A percentile compares a stretch with the other conserved stretches of the same genome.
These are phyloP conservation scores for Yarrowia divulgata DNA, from an alignment of 805 yeast species.

Conservation along the genomic window DNA sequence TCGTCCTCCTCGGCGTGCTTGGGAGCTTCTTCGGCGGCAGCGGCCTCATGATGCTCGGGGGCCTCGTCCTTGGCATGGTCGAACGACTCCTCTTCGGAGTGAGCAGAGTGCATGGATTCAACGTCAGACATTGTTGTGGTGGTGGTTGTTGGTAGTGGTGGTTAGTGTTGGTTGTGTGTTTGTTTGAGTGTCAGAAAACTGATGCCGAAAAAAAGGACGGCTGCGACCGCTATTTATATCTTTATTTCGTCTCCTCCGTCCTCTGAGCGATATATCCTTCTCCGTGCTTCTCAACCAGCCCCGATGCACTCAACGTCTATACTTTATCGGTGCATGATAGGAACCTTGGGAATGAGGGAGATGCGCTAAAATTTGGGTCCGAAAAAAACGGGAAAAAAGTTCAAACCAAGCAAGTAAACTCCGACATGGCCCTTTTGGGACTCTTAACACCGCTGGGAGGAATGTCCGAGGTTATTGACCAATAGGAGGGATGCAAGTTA, in stretches of 20 bases:
- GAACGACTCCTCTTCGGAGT: constrained; percentile 23
- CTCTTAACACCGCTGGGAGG: neutral
- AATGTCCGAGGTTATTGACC: neutral
- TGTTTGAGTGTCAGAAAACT: constrained; percentile 19
- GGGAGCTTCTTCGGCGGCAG: constrained; percentile 17
- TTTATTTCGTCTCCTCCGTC: neutral
- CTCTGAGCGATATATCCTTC: neutral
- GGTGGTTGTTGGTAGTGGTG: too few relatives aligned
- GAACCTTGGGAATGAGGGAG: constrained; percentile 2
- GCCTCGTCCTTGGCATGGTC: constrained; percentile 13
- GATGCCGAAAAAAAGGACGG: neutral
- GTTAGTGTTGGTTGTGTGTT: neutral
- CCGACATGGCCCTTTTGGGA: neutral
- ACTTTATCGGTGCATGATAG: constrained; percentile 39
- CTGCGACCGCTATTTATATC: neutral
- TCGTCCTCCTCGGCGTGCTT: constrained; percentile 12
- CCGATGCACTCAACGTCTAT: constrained; percentile 19
- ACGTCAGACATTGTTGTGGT: constrained; percentile 21
- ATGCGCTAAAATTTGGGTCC: neutral
- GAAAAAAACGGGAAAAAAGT: neutral
- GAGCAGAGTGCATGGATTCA: constrained; percentile 33
- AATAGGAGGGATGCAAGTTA: neutral
- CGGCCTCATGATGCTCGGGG: constrained; percentile 21
- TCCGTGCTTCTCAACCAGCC: neutral
- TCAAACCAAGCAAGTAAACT: neutral